phyloP scores from a whole-genome alignment of 1,284 basidiomycete species.

The Erythrobasidium hasegawianum region DNA sequence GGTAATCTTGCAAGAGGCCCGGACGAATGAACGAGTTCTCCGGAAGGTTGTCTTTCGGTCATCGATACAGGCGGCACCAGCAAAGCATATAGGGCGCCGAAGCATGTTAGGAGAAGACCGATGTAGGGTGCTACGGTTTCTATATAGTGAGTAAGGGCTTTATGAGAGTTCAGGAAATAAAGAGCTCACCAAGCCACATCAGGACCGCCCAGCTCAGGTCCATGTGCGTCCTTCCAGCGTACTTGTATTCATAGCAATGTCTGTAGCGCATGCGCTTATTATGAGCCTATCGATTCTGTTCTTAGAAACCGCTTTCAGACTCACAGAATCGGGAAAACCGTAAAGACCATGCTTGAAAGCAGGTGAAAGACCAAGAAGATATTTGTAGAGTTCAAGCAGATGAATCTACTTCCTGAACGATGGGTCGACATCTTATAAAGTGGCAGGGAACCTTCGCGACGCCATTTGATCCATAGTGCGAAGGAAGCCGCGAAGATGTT shows the following conservation, averaged over 20 bases:
- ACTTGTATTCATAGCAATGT: neutral
- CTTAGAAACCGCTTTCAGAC: neutral
- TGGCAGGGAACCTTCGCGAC: neutral
- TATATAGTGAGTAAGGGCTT: no score
- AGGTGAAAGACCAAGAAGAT: constrained; percentile 5
- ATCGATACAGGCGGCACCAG: neutral
- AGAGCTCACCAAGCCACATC: constrained; percentile 7
- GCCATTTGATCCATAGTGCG: constrained; percentile 9
- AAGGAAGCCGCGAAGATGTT: neutral
- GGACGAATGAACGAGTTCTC: neutral
- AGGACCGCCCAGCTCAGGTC: constrained; percentile 2
- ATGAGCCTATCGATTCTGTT: no score
- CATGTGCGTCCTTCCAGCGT: neutral
- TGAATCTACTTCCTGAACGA: neutral
- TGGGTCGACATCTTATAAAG: neutral
- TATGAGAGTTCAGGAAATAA: no score
- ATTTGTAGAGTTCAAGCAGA: constrained; percentile 8
- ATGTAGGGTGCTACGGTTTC: constrained; percentile 3
- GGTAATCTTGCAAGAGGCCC: neutral
- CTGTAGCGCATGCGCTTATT: no score
- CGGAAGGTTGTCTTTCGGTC: neutral
- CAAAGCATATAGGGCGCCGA: neutral
- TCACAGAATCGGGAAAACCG: neutral
- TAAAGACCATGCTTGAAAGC: constrained; percentile 9
- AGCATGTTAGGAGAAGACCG: neutral